phyloP scores from a whole-genome alignment of 495 filamentous ascomycete species.

The Aspergillus nidulans region DNA sequence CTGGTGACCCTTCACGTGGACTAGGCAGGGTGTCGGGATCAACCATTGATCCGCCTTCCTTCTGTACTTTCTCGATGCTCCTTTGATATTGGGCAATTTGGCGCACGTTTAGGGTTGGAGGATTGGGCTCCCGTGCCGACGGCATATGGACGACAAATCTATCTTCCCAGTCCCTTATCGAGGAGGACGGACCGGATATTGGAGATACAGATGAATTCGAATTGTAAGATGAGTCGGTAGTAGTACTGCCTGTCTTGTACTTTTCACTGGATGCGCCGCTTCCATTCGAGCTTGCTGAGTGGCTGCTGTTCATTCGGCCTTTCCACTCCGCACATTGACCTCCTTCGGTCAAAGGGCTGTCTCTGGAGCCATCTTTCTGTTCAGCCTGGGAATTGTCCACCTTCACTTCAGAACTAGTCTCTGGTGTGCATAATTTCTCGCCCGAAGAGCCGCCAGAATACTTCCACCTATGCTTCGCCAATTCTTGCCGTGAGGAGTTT shows the following conservation, averaged over 20 bases:
- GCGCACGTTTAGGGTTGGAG: conserved; percentile 34
- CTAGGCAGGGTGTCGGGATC: conserved; percentile 33
- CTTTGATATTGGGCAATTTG: conserved; percentile 41
- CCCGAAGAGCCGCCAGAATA: conserved; percentile 9
- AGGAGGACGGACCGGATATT: conserved; percentile 30
- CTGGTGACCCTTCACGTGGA: conserved; percentile 27
- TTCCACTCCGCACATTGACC: conserved; percentile 3
- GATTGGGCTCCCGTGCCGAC: conserved; percentile 41
- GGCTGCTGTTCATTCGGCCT: conserved; percentile 25
- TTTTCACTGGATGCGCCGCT: conserved; percentile 1
- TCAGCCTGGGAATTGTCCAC: conserved; percentile 25
- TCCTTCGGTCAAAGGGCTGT: conserved; percentile 6
- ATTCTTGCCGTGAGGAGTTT: conserved; percentile 18
- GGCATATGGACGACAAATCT: conserved; percentile 47
- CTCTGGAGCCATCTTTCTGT: conserved; percentile 6
- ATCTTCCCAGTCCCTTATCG: conserved; percentile 39
- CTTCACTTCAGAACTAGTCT: conserved; percentile 25
- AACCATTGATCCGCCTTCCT: conserved; percentile 24
- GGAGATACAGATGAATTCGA: conserved; percentile 34
- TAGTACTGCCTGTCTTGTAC: conserved; percentile 20
- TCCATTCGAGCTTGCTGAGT: conserved; percentile 1
- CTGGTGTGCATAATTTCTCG: conserved; percentile 19
- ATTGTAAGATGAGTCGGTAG: conserved; percentile 24
- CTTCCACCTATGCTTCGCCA: conserved; percentile 16
- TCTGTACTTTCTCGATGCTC: conserved; percentile 32